phyloP scores from a whole-genome alignment of 805 yeast species.

The Wickerhamiella lipophila region DNA sequence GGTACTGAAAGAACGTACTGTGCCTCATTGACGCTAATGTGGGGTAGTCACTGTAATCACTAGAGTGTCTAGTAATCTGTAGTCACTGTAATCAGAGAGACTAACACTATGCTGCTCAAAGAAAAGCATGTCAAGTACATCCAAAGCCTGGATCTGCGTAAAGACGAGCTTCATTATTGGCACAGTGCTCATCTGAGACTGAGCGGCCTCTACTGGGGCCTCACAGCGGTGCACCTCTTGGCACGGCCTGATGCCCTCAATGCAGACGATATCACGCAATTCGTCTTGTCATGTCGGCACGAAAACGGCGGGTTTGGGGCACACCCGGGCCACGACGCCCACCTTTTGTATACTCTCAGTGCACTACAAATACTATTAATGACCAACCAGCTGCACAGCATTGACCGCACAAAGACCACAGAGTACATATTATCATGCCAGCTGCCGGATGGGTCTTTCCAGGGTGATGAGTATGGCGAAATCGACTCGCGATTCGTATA shows the following conservation, averaged over 20 bases:
- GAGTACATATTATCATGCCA: constrained; percentile 34
- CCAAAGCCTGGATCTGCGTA: constrained; percentile 39
- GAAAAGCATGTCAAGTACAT: constrained; percentile 52
- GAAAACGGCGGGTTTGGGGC: constrained; percentile 68
- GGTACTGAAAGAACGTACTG: background rate
- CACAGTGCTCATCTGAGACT: constrained; percentile 76
- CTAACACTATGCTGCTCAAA: constrained; percentile 17
- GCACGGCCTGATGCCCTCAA: constrained; percentile 45
- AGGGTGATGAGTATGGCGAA: constrained; percentile 87
- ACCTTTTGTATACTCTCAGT: constrained; percentile 68
- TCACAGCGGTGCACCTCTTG: constrained; percentile 57
- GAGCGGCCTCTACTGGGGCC: constrained; percentile 92
- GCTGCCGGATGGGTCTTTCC: constrained; percentile 55
- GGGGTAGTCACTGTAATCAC: no score
- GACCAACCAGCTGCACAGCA: constrained; percentile 42
- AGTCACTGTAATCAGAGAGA: no score
- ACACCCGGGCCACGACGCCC: constrained; percentile 81
- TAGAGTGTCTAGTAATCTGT: no score
- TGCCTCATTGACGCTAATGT: background rate
- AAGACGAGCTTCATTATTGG: constrained; percentile 67
- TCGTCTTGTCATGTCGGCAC: constrained; percentile 52
- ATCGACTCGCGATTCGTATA: constrained; percentile 86
- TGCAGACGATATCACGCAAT: constrained; percentile 50
- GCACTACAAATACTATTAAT: constrained; percentile 70
- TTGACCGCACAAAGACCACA: constrained; percentile 29